phyloP scores from a whole-genome alignment of 257 asterid genomes.

The Solanum ossicruentum region DNA sequence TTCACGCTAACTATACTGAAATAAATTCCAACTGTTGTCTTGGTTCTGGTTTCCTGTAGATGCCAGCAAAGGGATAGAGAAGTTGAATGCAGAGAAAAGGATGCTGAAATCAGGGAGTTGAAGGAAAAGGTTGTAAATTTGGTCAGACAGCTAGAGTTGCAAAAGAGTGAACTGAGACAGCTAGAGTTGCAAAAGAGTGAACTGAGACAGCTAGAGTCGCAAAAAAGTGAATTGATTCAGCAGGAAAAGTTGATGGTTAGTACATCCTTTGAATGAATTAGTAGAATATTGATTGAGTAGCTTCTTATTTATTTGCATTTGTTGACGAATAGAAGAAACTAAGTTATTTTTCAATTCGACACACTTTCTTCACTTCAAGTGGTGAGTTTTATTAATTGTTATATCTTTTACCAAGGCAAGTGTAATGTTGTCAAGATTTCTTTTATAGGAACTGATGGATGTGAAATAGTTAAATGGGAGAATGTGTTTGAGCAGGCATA shows the following conservation, averaged over 20 bases:
- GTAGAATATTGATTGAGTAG: not conserved
- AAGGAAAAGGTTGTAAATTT: slow-evolving; percentile 77
- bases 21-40: not conserved
- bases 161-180: slow-evolving; percentile 64
- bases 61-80: slow-evolving; percentile 71
- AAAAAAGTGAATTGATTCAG: slow-evolving; percentile 49
- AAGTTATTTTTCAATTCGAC: not conserved
- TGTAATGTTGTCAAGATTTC: not conserved
- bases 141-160: slow-evolving; percentile 50
- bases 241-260: slow-evolving; percentile 63
- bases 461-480: not conserved
- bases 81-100: slow-evolving; percentile 83
- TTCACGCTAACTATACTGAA: not conserved
- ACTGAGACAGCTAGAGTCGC: slow-evolving; percentile 50
- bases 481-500: not conserved
- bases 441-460: not conserved
- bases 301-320: not conserved
- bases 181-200: slow-evolving; percentile 57
- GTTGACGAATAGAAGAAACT: not conserved
- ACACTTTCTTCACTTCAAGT: not conserved
- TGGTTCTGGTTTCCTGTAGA: slow-evolving; percentile 21
- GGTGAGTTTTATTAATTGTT: not conserved
- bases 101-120: slow-evolving; percentile 68
- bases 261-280: not conserved
- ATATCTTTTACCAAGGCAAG: not conserved